Evolutionary conservation across 805 yeast genomes (phyloP).

Genomic region (Blastobotrys attinorum): DNA sequence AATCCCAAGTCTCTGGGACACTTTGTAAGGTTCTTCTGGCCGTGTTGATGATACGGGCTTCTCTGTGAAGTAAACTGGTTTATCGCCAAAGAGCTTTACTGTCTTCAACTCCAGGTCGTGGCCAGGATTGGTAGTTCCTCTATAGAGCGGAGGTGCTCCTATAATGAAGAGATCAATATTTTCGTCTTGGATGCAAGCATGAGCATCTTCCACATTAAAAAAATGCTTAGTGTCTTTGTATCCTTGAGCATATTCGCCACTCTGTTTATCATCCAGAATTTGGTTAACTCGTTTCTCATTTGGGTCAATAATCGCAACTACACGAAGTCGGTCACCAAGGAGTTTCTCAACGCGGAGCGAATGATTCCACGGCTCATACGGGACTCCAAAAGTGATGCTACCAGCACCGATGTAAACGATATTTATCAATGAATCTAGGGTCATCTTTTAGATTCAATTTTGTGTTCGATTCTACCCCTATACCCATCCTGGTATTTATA

Average conservation of each 20-base stretch:
- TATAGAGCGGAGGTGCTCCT: conserved; percentile 16
- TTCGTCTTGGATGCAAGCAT: neutral
- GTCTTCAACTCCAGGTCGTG: conserved; percentile 14
- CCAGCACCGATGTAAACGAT: conserved; percentile 11
- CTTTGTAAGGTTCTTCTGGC: conserved; percentile 14
- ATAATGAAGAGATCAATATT: conserved; percentile 11
- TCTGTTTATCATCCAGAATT: conserved; percentile 10
- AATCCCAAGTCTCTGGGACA: conserved; percentile 5
- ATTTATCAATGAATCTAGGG: neutral
- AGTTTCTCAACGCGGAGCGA: conserved; percentile 14
- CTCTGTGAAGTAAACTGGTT: conserved; percentile 14
- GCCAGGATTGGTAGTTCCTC: conserved; percentile 14
- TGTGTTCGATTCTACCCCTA: too few relatives aligned
- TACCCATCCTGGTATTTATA: too few relatives aligned
- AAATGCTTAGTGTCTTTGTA: conserved; percentile 9
- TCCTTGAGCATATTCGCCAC: conserved; percentile 3
- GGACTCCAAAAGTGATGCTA: conserved; percentile 16
- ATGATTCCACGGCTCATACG: conserved; percentile 16
- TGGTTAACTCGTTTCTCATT: conserved; percentile 7
- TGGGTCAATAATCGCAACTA: conserved; percentile 15
- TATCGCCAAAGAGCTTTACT: conserved; percentile 7
- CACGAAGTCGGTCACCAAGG: conserved; percentile 14
- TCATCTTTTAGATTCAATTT: too few relatives aligned
- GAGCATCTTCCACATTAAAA: conserved; percentile 7
- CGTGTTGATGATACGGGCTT: conserved; percentile 18